These are phyloP conservation scores for Solioccasus polychromus DNA, from an alignment of 768 basidiomycete species.

Conservation along the genomic window DNA sequence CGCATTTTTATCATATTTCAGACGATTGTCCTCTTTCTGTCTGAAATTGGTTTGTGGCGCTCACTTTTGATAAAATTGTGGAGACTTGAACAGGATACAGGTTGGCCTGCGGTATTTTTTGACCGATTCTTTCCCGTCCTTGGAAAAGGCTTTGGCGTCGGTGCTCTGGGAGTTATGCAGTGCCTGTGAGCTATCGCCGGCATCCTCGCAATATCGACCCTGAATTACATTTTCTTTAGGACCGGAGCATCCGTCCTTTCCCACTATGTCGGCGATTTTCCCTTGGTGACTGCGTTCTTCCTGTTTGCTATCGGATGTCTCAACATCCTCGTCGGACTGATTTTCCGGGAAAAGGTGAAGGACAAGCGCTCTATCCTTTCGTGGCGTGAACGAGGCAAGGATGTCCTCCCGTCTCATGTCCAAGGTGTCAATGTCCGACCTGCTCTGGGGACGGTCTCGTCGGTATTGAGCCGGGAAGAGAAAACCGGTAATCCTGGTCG, in stretches of 20 bases:
- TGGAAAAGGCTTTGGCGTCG: constrained; percentile 82
- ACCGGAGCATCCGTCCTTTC: constrained; percentile 70
- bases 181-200: constrained; percentile 53
- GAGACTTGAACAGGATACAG: constrained; percentile 15
- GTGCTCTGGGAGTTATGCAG: constrained; percentile 85
- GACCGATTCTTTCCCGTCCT: constrained; percentile 88
- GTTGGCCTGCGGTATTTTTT: constrained; percentile 79
- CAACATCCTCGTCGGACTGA: constrained; percentile 78
- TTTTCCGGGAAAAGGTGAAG: constrained; percentile 72
- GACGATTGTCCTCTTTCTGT: constrained; percentile 62
- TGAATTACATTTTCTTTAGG: constrained; percentile 28
- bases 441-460: constrained; percentile 12
- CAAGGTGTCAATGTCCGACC: constrained; percentile 24
- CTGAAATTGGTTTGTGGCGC: constrained; percentile 37
- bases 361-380: constrained; percentile 61
- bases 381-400: constrained; percentile 60
- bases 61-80: not conserved
- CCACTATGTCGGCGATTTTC: constrained; percentile 78
- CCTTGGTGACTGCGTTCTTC: constrained; percentile 84
- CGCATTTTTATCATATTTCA: constrained; percentile 84
- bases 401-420: constrained; percentile 48
- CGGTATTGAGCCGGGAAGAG: constrained; percentile 9
- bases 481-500: constrained; percentile 3
- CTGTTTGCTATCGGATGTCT: constrained; percentile 79
- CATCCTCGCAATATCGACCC: not conserved